Evolutionary conservation across 73 alveolate genomes (phyloP), one percentile per base, ranked within the genome.

Genomic region (Paramecium primaurelia): DNA sequence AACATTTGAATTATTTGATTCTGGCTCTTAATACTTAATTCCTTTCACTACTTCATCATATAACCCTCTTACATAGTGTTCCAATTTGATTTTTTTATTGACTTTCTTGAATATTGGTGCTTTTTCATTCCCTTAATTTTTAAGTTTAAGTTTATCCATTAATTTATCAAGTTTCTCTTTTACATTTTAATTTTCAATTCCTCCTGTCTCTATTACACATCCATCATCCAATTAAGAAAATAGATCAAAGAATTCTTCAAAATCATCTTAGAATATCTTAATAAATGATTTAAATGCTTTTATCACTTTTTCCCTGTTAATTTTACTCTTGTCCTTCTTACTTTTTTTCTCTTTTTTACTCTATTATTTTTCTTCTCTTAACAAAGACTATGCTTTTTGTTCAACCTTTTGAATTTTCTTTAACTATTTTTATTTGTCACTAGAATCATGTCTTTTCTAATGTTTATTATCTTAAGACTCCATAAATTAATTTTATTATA

Each of bases 31-130:
- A 45, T 42, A 49, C 16, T 45, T 25, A 4, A 80, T 47, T 42
- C 91, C 91, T 14, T 80, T 42, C 32, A 80, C 91, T 20, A 80
- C 91, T 80, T 80, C 71, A 80, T 80, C 91, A 45, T 42, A 80
- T 18, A 80, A 20, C n/a, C 91, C 75, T 80, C 91, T 80, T 28
- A 80, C 75, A 80, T 45, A 80, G 25, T 40, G 73, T 14, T 80
- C 75, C 44, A 80, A 22, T 25, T 26, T 80, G 12, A 28, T 49
- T 1, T 80, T 10, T 32, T 25, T 80, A 54, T 54, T 25, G 4
- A 26, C 18, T n/a, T 80, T 80, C 30, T 80, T 80, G 16, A 32
- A 45, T 38, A 26, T 45, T 4, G 91, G 91, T 44, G 44, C 44
- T 36, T 80, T 42, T 22, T 80, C 91, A 26, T 22, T 26, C 36